Evolutionary conservation across 176 grass and related monocot genomes (phyloP), one percentile per base, ranked within the genome.

Genomic region (Lolium rigidum): DNA sequence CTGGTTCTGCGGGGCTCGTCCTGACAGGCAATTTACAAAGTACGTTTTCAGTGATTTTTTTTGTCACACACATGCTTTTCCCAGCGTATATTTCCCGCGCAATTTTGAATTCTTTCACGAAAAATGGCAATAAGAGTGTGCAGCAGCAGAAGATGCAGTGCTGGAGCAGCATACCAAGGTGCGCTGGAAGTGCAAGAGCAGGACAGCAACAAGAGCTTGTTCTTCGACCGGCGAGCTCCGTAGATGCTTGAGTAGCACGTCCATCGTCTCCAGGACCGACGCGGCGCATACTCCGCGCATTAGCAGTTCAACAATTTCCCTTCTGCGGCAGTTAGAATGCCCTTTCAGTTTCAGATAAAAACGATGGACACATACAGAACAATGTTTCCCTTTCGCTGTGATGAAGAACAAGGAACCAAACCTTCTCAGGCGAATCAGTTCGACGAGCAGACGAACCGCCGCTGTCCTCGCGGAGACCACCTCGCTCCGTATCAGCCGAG

Each of bases 361-460:
- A 73, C 9, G 6, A 7, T 13, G 57, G 41, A 59, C 0, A 75
- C 37, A 22, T 22, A 15, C 2, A 78, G 6, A 70, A 49, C 15
- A 38, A 0, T 12, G 12, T 16, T 16, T 15, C 22, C 3, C 43
- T 72, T 3, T 1, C n/a, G 5, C 35, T 28, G 70, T 58, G 9
- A 35, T 35, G 2, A 56, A 6, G 5, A 20, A 14, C 24, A 70
- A 6, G 9, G n/a, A 25, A 60, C 6, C 43, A n/a, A 63, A 94
- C 90, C 90, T 92, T 74, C 81, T 74, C 24, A 88, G 49, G 55
- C 76, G 90, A 7, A 90, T 37, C 12, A 95, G 62, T 41, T 95
- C 93, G 28, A 31, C 54, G 1, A 95, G 71, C 79, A 95, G 83
- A 0, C 12, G 16, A 41, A 88, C 86, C 18, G 85, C 84, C 15